Conservation (phyloP, 164 flowering plant species). For the Magnolia sinica region DNA sequence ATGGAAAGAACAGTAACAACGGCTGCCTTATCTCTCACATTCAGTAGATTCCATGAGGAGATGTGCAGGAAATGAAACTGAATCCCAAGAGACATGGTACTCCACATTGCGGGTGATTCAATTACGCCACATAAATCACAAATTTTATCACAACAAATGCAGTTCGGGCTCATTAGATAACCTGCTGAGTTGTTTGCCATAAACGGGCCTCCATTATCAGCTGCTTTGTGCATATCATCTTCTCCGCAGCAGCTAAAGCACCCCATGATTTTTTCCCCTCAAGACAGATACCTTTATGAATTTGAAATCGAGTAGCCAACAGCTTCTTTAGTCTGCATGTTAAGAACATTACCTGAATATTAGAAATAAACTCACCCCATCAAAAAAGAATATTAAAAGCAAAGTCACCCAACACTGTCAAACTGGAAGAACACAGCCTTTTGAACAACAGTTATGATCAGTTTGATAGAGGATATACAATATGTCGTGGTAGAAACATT, state of each 20-base stretch:
- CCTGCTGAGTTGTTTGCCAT: slow-evolving; percentile 49
- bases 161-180: slow-evolving; percentile 14
- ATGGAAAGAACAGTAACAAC: no score
- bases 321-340: slow-evolving; percentile 3
- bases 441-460: not conserved
- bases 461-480: not conserved
- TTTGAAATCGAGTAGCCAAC: not conserved
- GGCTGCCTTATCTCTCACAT: no score
- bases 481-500: not conserved
- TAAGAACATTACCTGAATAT: not conserved
- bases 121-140: no score
- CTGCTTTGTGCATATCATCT: slow-evolving; percentile 45
- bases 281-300: not conserved
- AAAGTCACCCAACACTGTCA: not conserved
- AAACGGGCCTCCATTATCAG: slow-evolving; percentile 44
- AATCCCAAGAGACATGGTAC: no score
- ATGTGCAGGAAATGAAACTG: no score
- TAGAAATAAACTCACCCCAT: not conserved
- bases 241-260: slow-evolving; percentile 75
- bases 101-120: no score
- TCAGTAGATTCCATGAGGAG: no score
- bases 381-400: not conserved
- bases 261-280: slow-evolving; percentile 40
- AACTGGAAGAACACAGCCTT: not conserved
- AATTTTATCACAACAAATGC: not conserved